phyloP scores from a whole-genome alignment of 2,329 filamentous ascomycete genomes.

The Phymatotrichopsis omnivora region DNA sequence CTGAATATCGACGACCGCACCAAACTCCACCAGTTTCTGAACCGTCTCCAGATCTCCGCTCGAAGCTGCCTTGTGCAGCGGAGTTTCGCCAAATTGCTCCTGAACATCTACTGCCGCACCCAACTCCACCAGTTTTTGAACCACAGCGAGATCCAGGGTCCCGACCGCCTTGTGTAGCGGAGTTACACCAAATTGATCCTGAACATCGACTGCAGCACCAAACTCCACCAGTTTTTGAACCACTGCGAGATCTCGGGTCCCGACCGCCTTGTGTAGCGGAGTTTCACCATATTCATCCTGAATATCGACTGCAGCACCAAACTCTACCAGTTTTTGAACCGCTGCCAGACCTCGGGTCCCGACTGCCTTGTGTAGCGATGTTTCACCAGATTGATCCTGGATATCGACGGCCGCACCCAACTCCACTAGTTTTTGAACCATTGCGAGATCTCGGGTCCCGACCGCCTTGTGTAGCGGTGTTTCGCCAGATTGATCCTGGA shows the following conservation, averaged over 20 bases:
- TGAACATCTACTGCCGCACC: too few species aligned
- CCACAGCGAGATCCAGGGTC: too few species aligned
- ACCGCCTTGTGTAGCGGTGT: conserved; percentile 4
- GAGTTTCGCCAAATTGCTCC: conserved; percentile 2
- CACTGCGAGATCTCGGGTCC: too few species aligned
- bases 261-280: too few species aligned
- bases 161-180: conserved; percentile 33
- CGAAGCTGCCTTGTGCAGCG: background rate
- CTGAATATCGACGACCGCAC: background rate
- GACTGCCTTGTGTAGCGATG: background rate
- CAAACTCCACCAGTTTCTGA: background rate
- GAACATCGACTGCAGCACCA: conserved; percentile 8
- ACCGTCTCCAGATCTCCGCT: background rate
- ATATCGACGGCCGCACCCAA: conserved; percentile 6
- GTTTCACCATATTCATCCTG: too few species aligned
- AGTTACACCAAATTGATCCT: conserved; percentile 28
- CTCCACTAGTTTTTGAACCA: background rate
- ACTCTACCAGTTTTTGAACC: too few species aligned
- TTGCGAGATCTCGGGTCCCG: background rate
- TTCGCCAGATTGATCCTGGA: background rate
- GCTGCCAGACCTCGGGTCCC: too few species aligned
- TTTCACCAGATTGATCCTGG: background rate
- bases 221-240: conserved; percentile 7
- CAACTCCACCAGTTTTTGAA: too few species aligned
- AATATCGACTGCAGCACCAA: too few species aligned